Conservation (phyloP, 768 basidiomycete genomes). For the Termitomyces sp. region DNA sequence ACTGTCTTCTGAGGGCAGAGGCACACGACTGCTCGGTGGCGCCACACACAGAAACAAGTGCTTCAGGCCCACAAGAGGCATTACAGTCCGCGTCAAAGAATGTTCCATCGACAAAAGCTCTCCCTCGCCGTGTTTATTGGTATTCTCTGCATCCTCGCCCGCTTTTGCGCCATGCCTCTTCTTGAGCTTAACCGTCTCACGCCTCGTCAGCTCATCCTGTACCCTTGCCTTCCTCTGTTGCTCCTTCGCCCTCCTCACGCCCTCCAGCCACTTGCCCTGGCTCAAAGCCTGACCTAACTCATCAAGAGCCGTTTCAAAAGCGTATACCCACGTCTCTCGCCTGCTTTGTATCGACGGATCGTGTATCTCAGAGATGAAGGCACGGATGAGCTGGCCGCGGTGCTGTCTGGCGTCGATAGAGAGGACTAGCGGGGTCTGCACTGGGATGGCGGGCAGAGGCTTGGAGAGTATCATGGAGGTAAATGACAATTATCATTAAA, state of each 20-base stretch:
- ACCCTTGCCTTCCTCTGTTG: constrained; percentile 14
- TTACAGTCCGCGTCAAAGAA: background rate
- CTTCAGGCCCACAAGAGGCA: constrained; percentile 20
- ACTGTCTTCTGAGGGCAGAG: constrained; percentile 28
- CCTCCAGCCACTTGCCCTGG: constrained; percentile 41
- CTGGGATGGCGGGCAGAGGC: constrained; percentile 31
- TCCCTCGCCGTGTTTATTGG: constrained; percentile 1
- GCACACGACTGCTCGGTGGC: constrained; percentile 25
- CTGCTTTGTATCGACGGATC: constrained; percentile 23
- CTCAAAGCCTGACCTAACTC: constrained; percentile 34
- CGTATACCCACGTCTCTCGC: constrained; percentile 36
- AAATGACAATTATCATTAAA: too few relatives aligned
- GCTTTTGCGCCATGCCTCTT: too few relatives aligned
- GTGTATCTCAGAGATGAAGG: constrained; percentile 31
- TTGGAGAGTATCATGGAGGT: constrained; percentile 24
- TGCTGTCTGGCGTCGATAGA: constrained; percentile 35
- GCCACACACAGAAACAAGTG: constrained; percentile 46
- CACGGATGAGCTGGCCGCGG: constrained; percentile 32
- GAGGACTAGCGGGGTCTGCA: constrained; percentile 12
- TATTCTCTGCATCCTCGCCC: too few relatives aligned
- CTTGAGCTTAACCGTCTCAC: background rate
- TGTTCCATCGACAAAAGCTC: background rate
- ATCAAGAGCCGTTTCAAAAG: constrained; percentile 42
- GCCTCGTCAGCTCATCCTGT: constrained; percentile 7
- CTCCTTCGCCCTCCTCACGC: constrained; percentile 29